Base-by-base conservation (phyloP, 768 basidiomycete species). In the Daedaleopsis sinensis region DNA sequence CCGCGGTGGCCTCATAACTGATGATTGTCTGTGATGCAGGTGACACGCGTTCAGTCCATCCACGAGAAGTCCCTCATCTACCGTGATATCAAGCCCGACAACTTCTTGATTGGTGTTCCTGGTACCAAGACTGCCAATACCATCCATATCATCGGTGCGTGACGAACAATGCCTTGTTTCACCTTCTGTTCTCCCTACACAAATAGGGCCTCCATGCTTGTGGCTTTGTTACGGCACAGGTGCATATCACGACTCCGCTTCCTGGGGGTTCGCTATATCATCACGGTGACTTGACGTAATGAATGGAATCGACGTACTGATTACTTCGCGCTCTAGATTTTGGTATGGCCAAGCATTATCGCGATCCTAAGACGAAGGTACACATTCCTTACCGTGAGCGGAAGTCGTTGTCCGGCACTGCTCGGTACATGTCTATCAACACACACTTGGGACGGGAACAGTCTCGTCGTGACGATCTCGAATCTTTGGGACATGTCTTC, bases 381-480 rank as follows among this genome's bases (percentile, higher is more conserved):
- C 96, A 99, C 76, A 99, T 99, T 63, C 96, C 97, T n/a, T 99
- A 99, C 77, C 88, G 97, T 67, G 96, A 99, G 74, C 88, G 97
- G 70, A 99, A 98, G 81, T 94, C 92, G 57, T 78, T 98, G 51
- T 94, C 93, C 16, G 96, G 96, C 15, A 98, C 96, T 37, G 96
- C 97, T 53, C 88, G 96, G 46, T 99, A 99, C 80, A 99, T 99
- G 96, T 94, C 91, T 51, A 99, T 98, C 82, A 99, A 99, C 73
- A 99, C 96, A 8, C 96, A 99, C 78, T 79, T 98, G 63, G 96
- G 96, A 36, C 89, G 96, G 64, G 96, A 96, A 79, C 88, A 91
- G 73, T 96, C 94, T 21, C 87, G 96, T 64, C 84, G 96, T 68
- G 96, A 99, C 73, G 96, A 99, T 74, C 76, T 99, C 35, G 96